Base-by-base conservation (phyloP, 495 filamentous ascomycete species). In the Podospora tetraspora region DNA sequence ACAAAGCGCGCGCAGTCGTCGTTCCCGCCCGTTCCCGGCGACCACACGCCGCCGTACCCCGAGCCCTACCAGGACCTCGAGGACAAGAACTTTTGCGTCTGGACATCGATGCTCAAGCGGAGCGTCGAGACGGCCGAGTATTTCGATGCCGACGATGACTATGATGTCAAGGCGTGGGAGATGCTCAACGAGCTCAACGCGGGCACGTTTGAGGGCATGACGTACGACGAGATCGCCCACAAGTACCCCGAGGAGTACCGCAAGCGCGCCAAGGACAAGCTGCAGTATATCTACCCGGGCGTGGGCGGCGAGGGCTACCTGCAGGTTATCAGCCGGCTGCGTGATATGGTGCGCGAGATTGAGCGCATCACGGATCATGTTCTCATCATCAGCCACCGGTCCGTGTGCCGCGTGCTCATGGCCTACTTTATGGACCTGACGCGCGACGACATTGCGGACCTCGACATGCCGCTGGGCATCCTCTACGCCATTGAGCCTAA, bases 141-240 rank as follows among this genome's bases (percentile, higher is more conserved):
- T 74, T 99, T 98, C 78, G 81, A 85, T 32, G 90, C 92, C 65
- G 95, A 98, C 69, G 95, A 99, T n/a, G 92, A 97, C 25, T 99
- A 92, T 74, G 95, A 98, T 70, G 87, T 94, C 73, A 99, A 99
- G 82, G 88, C 96, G 72, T 97, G 96, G 92, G 91, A 92, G 72
- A 97, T 97, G 93, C 87, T 99, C 19, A 96, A 99, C 73, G 95
- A 99, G 75, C 89, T 99, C 56, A 92, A 97, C 73, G 91, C 94
- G 1, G 95, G 95, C 19, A 84, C 84, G 56, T 95, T 97, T 83
- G 95, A 99, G 78, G 94, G 95, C 34, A 84, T 97, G 83, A 97
- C 94, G 3, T 99, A 99, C 74, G 87, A 91, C 3, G 91, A 97
- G 71, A 97, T 99, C 68, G 88, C 86, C 70, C 77, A 83, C 9